A percentile compares a stretch with the other conserved stretches of the same genome.
Evolutionary conservation across 768 basidiomycete species (phyloP).

Genomic region (Xerocomus brunneocitrinus): DNA sequence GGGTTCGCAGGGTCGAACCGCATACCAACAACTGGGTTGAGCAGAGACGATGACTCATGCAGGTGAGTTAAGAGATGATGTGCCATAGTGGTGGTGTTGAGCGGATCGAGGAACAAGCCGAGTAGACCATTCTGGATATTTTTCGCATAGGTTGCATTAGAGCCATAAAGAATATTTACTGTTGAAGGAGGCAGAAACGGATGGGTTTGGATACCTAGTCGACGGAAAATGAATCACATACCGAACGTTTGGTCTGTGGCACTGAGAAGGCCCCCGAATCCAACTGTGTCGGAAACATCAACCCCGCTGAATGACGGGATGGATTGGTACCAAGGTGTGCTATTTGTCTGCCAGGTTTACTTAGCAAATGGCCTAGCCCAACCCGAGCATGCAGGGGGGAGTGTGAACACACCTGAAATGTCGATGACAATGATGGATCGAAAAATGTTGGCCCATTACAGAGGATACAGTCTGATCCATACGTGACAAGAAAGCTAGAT

Average conservation of each 20-base stretch:
- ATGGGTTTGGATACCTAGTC: background rate
- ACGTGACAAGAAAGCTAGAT: conserved; percentile 12
- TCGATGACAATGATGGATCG: conserved; percentile 20
- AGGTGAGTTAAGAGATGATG: conserved; percentile 17
- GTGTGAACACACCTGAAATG: conserved; percentile 19
- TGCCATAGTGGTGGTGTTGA: conserved; percentile 10
- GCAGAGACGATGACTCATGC: conserved; percentile 20
- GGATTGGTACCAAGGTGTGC: conserved; percentile 12
- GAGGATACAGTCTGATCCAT: conserved; percentile 23
- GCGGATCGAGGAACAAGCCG: conserved; percentile 24
- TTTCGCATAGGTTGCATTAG: background rate
- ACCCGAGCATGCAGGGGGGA: background rate
- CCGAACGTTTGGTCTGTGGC: conserved; percentile 14
- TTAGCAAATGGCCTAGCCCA: background rate
- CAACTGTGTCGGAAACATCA: conserved; percentile 16
- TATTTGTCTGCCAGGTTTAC: conserved; percentile 11
- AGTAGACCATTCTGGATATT: conserved; percentile 20
- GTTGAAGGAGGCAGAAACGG: background rate
- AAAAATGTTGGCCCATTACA: conserved; percentile 21
- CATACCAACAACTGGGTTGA: conserved; percentile 30
- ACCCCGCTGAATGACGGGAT: conserved; percentile 16
- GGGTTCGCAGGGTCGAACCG: conserved; percentile 27
- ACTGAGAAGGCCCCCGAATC: conserved; percentile 18
- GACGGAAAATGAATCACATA: background rate
- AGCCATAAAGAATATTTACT: conserved; percentile 25